Conservation (phyloP, 1,284 basidiomycete species). For the Anthracocystis walkeri region DNA sequence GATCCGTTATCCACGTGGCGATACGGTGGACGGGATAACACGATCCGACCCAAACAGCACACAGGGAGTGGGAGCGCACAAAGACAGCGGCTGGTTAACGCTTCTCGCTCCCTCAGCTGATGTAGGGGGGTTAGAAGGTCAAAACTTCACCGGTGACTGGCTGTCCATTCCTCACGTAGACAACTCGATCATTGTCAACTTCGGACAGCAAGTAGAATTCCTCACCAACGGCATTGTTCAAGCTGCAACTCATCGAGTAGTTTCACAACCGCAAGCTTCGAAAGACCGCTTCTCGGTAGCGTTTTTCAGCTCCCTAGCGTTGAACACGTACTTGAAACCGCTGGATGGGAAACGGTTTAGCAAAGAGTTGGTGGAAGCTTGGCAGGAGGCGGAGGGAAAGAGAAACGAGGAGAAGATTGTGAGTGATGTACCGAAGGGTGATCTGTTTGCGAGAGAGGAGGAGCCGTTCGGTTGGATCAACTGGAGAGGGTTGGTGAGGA, state of each 20-base stretch:
- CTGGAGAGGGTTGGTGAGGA: slow-evolving; percentile 56
- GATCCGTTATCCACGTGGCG: slow-evolving; percentile 55
- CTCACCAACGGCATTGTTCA: slow-evolving; percentile 54
- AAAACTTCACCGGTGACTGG: slow-evolving; percentile 57
- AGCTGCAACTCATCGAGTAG: slow-evolving; percentile 61
- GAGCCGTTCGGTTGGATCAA: slow-evolving; percentile 57
- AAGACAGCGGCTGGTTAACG: slow-evolving; percentile 63
- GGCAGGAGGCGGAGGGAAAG: slow-evolving; percentile 31
- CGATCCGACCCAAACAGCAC: slow-evolving; percentile 30
- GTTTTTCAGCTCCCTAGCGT: slow-evolving; percentile 56
- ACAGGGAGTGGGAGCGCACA: slow-evolving; percentile 63
- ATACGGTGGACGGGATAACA: slow-evolving; percentile 46
- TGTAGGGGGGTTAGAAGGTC: slow-evolving; percentile 54
- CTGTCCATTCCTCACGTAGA: slow-evolving; percentile 49
- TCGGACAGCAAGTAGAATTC: slow-evolving; percentile 64
- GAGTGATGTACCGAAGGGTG: slow-evolving; percentile 52
- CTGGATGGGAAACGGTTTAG: slow-evolving; percentile 33
- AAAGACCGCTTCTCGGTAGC: slow-evolving; percentile 44
- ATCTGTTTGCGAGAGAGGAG: slow-evolving; percentile 40
- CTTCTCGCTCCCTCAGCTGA: slow-evolving; percentile 51
- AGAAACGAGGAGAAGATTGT: slow-evolving; percentile 24
- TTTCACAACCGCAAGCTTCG: slow-evolving; percentile 18
- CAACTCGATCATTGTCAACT: slow-evolving; percentile 56
- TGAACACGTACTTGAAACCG: slow-evolving; percentile 43
- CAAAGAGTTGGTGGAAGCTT: slow-evolving; percentile 29